These are phyloP conservation scores for Mycosarcoma mackinlayi DNA, from an alignment of 1,284 basidiomycete genomes.

Conservation along the genomic window DNA sequence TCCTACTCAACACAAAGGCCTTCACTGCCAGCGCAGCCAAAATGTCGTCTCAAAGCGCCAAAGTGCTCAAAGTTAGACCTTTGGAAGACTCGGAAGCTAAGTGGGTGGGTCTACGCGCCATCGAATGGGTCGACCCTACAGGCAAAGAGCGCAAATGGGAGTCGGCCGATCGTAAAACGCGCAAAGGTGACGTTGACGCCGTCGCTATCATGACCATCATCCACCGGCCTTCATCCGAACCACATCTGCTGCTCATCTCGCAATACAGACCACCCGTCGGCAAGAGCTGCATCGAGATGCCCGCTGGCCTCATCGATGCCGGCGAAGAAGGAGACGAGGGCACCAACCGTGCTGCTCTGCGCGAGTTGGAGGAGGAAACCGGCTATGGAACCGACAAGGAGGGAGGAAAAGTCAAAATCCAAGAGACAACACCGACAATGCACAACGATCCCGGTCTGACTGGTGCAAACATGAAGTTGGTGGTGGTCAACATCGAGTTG, in stretches of 20 bases:
- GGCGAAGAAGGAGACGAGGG: slow-evolving; percentile 63
- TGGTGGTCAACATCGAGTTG: slow-evolving; percentile 58
- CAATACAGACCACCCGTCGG: slow-evolving; percentile 62
- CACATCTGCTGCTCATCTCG: slow-evolving; percentile 61
- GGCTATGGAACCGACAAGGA: slow-evolving; percentile 60
- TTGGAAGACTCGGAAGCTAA: slow-evolving; percentile 60
- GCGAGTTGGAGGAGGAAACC: slow-evolving; percentile 66
- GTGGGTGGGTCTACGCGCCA: slow-evolving; percentile 63
- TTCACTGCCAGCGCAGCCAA: slow-evolving; percentile 12
- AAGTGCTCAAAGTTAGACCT: slow-evolving; percentile 36
- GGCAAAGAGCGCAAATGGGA: slow-evolving; percentile 66
- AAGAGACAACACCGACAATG: slow-evolving; percentile 54
- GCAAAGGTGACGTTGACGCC: slow-evolving; percentile 65
- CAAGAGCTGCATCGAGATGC: slow-evolving; percentile 63
- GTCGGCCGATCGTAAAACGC: slow-evolving; percentile 62
- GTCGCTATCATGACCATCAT: slow-evolving; percentile 66
- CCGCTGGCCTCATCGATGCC: slow-evolving; percentile 65
- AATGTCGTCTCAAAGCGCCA: slow-evolving; percentile 52
- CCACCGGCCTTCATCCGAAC: slow-evolving; percentile 50
- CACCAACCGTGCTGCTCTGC: slow-evolving; percentile 57
- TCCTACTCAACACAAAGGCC: neutral
- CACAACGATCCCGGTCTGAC: slow-evolving; percentile 63
- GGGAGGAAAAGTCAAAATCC: slow-evolving; percentile 52
- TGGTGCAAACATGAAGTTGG: slow-evolving; percentile 64
- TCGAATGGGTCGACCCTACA: slow-evolving; percentile 64